Conservation (phyloP, 768 basidiomycete species). For the Mycena olivaceomarginata region DNA sequence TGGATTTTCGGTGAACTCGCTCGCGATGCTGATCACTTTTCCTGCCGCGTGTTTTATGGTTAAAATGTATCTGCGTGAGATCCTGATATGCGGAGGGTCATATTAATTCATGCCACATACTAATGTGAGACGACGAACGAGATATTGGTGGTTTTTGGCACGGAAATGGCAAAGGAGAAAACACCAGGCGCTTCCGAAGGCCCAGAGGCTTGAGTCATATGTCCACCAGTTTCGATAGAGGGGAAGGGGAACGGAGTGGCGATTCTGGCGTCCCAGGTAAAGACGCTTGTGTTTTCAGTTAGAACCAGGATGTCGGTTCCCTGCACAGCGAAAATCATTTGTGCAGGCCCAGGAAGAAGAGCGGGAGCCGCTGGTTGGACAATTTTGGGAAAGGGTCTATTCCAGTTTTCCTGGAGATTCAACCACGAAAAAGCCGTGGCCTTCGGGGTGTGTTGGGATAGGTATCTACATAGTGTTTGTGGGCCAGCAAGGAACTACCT, state of each 20-base stretch:
- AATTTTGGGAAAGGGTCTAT: slow-evolving; percentile 1
- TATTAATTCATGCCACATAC: background rate
- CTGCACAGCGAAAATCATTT: slow-evolving; percentile 29
- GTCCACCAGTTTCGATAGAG: slow-evolving; percentile 13
- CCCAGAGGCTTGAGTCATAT: slow-evolving; percentile 16
- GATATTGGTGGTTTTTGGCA: background rate
- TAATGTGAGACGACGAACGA: background rate
- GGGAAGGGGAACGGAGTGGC: slow-evolving; percentile 11
- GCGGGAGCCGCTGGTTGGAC: slow-evolving; percentile 13
- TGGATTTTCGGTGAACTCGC: background rate
- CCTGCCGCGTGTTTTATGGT: slow-evolving; percentile 30
- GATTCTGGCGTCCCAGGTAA: slow-evolving; percentile 32
- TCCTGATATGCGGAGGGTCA: background rate
- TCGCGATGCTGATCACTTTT: slow-evolving; percentile 14
- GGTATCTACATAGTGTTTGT: background rate
- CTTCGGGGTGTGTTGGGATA: slow-evolving; percentile 29
- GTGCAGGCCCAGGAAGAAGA: background rate
- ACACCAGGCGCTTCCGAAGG: slow-evolving; percentile 15
- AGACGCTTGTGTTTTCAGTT: background rate
- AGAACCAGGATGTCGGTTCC: slow-evolving; percentile 38
- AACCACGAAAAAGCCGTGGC: slow-evolving; percentile 18
- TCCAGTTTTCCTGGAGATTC: slow-evolving; percentile 36
- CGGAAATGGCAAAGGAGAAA: slow-evolving; percentile 7
- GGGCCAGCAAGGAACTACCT: too few relatives aligned
- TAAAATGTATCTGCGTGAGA: slow-evolving; percentile 14